These are phyloP conservation scores for Skeletonema grethae DNA, from an alignment of 108 stramenopile species.

Conservation along the genomic window DNA sequence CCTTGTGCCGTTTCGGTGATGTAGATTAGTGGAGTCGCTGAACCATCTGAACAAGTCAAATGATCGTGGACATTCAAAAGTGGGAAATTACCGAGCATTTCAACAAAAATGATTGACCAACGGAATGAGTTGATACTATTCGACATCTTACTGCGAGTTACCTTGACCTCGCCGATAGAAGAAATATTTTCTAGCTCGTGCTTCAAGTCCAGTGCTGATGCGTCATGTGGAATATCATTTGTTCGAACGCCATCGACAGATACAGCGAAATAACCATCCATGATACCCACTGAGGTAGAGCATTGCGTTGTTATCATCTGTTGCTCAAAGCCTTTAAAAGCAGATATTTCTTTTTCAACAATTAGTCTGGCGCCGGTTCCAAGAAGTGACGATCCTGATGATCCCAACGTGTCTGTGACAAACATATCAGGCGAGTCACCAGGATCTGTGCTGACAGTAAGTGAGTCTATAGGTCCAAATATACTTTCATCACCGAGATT, in stretches of 20 bases:
- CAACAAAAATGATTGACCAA: slow-evolving; percentile 55
- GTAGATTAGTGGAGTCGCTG: slow-evolving; percentile 28
- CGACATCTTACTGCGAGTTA: slow-evolving; percentile 12
- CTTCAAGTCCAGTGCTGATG: slow-evolving; percentile 52
- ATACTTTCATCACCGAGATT: slow-evolving; percentile 10
- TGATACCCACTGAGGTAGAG: slow-evolving; percentile 8
- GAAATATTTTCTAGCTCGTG: slow-evolving; percentile 47
- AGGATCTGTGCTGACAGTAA: slow-evolving; percentile 37
- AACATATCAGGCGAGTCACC: slow-evolving; percentile 21
- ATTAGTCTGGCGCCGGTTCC: slow-evolving; percentile 32
- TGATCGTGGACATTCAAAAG: slow-evolving; percentile 34
- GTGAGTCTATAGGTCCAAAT: slow-evolving; percentile 35
- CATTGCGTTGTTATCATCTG: slow-evolving; percentile 39
- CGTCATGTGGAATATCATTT: slow-evolving; percentile 53
- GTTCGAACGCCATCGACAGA: slow-evolving; percentile 59
- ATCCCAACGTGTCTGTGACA: slow-evolving; percentile 11
- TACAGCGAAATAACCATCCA: slow-evolving; percentile 62
- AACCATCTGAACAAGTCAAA: slow-evolving; percentile 44
- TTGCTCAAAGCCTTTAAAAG: slow-evolving; percentile 50
- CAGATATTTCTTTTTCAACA: slow-evolving; percentile 29
- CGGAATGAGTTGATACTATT: slow-evolving; percentile 26
- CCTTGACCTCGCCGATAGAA: slow-evolving; percentile 22
- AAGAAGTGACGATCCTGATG: slow-evolving; percentile 15
- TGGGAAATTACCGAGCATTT: slow-evolving; percentile 52
- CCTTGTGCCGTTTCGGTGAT: slow-evolving; percentile 41